These are phyloP conservation scores for Calonectria crousiana DNA, from an alignment of 2,329 filamentous ascomycete genomes.

Conservation along the genomic window DNA sequence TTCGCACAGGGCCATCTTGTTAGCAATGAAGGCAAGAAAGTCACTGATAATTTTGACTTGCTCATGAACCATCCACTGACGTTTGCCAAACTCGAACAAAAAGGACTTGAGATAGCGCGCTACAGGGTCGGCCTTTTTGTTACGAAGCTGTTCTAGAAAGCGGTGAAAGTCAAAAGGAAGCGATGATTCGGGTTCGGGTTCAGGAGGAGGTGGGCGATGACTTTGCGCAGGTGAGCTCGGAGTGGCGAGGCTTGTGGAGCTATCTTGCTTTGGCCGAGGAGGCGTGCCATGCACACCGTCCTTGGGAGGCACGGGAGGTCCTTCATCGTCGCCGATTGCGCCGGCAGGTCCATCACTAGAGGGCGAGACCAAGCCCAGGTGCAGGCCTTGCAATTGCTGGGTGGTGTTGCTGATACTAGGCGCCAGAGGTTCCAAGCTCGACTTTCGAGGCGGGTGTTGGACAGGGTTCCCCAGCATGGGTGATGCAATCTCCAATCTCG, in stretches of 20 bases:
- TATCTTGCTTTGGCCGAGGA: constrained; percentile 55
- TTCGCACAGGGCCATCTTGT: constrained; percentile 98
- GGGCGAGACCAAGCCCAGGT: constrained; percentile 55
- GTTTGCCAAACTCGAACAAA: constrained; percentile 92
- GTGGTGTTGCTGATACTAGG: constrained; percentile 62
- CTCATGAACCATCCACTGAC: constrained; percentile 99
- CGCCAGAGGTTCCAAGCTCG: constrained; percentile 82
- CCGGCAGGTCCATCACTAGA: constrained; percentile 53
- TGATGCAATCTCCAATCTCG: constrained; percentile 83
- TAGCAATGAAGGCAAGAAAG: constrained; percentile 95
- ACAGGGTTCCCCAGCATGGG: constrained; percentile 76
- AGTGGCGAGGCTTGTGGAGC: constrained; percentile 43
- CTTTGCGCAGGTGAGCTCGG: constrained; percentile 64
- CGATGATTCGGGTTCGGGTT: constrained; percentile 82
- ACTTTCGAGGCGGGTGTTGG: constrained; percentile 84
- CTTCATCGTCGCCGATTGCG: constrained; percentile 57
- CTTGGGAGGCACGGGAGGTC: constrained; percentile 71
- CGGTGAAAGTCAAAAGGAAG: constrained; percentile 97
- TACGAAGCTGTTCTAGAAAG: constrained; percentile 94
- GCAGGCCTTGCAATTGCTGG: constrained; percentile 59
- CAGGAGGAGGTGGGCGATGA: constrained; percentile 76
- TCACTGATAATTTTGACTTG: constrained; percentile 99
- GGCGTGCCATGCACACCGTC: constrained; percentile 62
- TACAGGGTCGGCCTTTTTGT: constrained; percentile 97
- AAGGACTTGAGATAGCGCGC: constrained; percentile 97